Evolutionary conservation across 768 basidiomycete genomes (phyloP), one percentile per base, ranked within the genome.

Genomic region (Hygrocybe coccinea): DNA sequence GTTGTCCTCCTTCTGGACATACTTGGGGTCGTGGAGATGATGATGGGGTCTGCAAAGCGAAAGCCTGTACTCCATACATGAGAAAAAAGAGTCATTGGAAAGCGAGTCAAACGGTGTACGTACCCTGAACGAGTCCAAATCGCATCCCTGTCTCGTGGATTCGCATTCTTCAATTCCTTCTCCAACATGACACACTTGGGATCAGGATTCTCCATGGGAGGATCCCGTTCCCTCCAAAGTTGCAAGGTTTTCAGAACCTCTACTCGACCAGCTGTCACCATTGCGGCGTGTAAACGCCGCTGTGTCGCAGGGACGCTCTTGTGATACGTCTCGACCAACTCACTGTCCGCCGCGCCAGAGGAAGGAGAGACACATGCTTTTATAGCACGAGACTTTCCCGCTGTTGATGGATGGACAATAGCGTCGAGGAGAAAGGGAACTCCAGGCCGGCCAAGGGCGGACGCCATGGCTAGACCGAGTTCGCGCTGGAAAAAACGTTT

Each of bases 401-500:
- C 55, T 19, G 43, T 62, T 1, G 56, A 62, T 43, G 60, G 58
- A 43, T 62, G 60, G 44, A 59, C 29, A 5, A 62, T 52, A 34
- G 60, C 55, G 14, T 57, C 60, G 9, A 59, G 29, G 38, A 62
- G 56, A 51, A 62, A 36, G 14, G 58, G 60, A 50, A 62, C 49
- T 19, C 55, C 60, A 37, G 58, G 48, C 37, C 25, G 43, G 17
- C 60, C 60, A 22, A 59, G 29, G 37, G 53, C 53, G 21, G 54
- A 43, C 25, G 58, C 60, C 60, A 62, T 62, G 39, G 56, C 25
- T 45, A 62, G 38, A 25, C 47, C 58, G 34, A 62, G 22, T 34
- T 62, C 58, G 38, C 60, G 60, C 48, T 62, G 58, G 35, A 59
- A 52, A 45, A 62, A 62, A 24, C 48, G 52, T 48, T 62, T 62